Percentiles rank a stretch among this genome's conserved stretches.
Conservation (phyloP, 2,329 filamentous ascomycete genomes). For the Blumeria hordei region DNA sequence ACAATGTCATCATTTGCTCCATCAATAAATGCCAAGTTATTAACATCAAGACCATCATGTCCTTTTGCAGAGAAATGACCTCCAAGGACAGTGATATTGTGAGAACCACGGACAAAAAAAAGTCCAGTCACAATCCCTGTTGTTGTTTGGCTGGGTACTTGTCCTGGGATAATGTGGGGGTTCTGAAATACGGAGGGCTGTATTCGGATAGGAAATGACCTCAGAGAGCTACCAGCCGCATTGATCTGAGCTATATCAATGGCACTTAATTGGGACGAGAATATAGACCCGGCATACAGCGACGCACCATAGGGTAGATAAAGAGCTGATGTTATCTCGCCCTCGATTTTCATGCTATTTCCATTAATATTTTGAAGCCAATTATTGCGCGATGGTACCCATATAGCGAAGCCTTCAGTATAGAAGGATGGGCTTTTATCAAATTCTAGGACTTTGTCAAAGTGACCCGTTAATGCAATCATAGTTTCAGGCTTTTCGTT, state of each 20-base stretch:
- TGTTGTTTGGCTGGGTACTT: slow-evolving; percentile 17
- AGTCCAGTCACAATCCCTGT: slow-evolving; percentile 53
- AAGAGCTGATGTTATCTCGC: slow-evolving; percentile 48
- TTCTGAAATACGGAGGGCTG: slow-evolving; percentile 12
- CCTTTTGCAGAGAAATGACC: slow-evolving; percentile 60
- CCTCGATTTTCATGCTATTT: slow-evolving; percentile 40
- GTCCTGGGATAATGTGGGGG: background rate
- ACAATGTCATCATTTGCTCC: slow-evolving; percentile 41
- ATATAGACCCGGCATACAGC: slow-evolving; percentile 64
- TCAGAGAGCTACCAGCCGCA: slow-evolving; percentile 21
- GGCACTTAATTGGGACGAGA: slow-evolving; percentile 47
- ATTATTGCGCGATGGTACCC: slow-evolving; percentile 65
- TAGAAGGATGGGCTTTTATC: slow-evolving; percentile 32
- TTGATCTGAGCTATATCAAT: slow-evolving; percentile 46
- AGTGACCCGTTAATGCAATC: slow-evolving; percentile 59
- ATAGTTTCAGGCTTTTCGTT: slow-evolving; percentile 42
- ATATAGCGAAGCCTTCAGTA: slow-evolving; percentile 62
- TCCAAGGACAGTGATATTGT: slow-evolving; percentile 69
- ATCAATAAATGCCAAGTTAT: slow-evolving; percentile 68
- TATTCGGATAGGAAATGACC: slow-evolving; percentile 32
- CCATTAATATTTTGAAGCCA: slow-evolving; percentile 66
- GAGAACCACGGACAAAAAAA: slow-evolving; percentile 45
- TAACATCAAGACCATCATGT: slow-evolving; percentile 42
- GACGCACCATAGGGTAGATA: slow-evolving; percentile 32
- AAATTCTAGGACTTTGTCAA: slow-evolving; percentile 47